Evolutionary conservation across 768 basidiomycete species (phyloP).

Genomic region (Glaciozyma martinii): DNA sequence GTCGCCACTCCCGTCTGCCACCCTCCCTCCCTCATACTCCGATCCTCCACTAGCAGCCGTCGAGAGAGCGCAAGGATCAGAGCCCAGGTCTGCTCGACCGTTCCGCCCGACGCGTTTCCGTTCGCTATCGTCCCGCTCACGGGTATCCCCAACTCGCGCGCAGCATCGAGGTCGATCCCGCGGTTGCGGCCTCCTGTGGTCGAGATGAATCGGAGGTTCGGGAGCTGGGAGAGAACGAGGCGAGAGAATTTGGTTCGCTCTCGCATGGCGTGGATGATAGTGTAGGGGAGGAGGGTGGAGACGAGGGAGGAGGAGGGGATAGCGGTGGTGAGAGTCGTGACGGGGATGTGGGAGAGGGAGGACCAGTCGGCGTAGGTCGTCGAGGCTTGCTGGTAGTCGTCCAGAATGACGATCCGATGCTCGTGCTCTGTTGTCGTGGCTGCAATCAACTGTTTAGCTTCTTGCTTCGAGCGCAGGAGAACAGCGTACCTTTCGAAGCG

Average conservation of each 20-base stretch:
- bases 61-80: constrained; percentile 50
- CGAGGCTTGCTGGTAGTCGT: constrained; percentile 54
- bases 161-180: constrained; percentile 48
- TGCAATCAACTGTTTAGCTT: not conserved
- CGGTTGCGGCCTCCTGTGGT: constrained; percentile 51
- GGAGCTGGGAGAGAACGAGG: constrained; percentile 49
- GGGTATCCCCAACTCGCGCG: constrained; percentile 47
- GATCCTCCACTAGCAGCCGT: constrained; percentile 48
- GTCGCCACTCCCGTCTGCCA: constrained; percentile 52
- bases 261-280: constrained; percentile 58
- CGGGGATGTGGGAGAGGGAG: constrained; percentile 35
- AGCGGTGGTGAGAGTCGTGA: constrained; percentile 45
- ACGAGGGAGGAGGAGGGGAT: constrained; percentile 46
- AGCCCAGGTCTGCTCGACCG: constrained; percentile 59
- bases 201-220: constrained; percentile 53
- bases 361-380: constrained; percentile 53
- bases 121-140: constrained; percentile 48
- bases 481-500: too few species aligned
- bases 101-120: constrained; percentile 43
- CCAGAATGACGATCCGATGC: constrained; percentile 48
- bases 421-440: constrained; percentile 26
- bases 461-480: too few species aligned
- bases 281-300: constrained; percentile 47
- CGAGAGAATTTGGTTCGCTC: constrained; percentile 55
- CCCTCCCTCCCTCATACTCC: constrained; percentile 45